Conservation (phyloP, 106 monocot species). For the Dendrobium huoshanense region DNA sequence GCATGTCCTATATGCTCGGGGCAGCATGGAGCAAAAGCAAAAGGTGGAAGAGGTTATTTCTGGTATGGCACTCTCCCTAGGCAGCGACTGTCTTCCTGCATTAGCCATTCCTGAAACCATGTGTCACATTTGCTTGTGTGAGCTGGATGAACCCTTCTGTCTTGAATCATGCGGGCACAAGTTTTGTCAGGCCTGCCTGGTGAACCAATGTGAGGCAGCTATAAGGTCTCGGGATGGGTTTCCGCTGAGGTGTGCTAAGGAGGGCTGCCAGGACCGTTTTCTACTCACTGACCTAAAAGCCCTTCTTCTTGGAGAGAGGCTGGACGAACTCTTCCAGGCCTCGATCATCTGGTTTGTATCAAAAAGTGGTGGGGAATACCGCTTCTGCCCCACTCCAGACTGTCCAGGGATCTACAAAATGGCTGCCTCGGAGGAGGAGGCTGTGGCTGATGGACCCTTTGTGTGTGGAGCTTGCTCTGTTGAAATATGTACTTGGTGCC, state of each 20-base stretch:
- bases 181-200: slow-evolving; percentile 65
- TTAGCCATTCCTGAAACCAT: slow-evolving; percentile 19
- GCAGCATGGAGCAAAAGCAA: slow-evolving; percentile 55
- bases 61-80: slow-evolving; percentile 16
- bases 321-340: slow-evolving; percentile 83
- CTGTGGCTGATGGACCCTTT: slow-evolving; percentile 20
- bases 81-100: not conserved
- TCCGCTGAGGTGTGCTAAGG: slow-evolving; percentile 61
- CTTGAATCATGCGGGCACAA: slow-evolving; percentile 70
- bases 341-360: slow-evolving; percentile 58
- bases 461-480: slow-evolving; percentile 62
- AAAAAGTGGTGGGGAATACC: slow-evolving; percentile 46
- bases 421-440: not conserved
- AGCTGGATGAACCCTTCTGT: slow-evolving; percentile 71
- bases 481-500: slow-evolving; percentile 83
- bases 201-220: slow-evolving; percentile 72
- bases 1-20: slow-evolving; percentile 50
- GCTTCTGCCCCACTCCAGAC: slow-evolving; percentile 57
- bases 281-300: slow-evolving; percentile 56
- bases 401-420: slow-evolving; percentile 47
- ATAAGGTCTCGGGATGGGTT: slow-evolving; percentile 68
- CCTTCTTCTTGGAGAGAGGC: slow-evolving; percentile 34
- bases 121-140: slow-evolving; percentile 91
- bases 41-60: slow-evolving; percentile 52
- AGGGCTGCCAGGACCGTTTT: slow-evolving; percentile 42